Evolutionary conservation across 2,329 filamentous ascomycete species (phyloP).

Genomic region (Ascochyta koolunga): DNA sequence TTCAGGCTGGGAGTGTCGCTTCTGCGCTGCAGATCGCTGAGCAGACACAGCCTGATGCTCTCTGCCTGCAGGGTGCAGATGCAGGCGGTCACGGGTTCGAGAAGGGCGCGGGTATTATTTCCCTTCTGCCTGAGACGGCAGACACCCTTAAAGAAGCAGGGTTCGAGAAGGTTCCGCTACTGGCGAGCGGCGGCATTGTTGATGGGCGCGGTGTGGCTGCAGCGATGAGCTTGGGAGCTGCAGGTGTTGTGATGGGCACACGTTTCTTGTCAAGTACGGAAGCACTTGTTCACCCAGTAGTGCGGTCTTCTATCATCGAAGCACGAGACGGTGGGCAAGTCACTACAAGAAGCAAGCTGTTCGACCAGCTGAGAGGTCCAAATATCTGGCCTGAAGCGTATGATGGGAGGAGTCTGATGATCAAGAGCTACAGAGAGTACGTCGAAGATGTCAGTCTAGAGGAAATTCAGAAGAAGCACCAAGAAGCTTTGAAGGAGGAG

Average conservation of each 20-base stretch:
- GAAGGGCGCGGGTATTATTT: conserved; percentile 61
- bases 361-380: conserved; percentile 62
- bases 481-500: conserved; percentile 55
- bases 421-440: conserved; percentile 56
- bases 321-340: conserved; percentile 57
- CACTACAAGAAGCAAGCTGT: conserved; percentile 58
- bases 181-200: conserved; percentile 66
- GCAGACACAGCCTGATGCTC: conserved; percentile 60
- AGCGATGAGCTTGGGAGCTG: conserved; percentile 60
- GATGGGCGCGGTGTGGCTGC: conserved; percentile 65
- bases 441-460: conserved; percentile 48
- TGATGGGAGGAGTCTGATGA: conserved; percentile 62
- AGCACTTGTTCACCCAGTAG: conserved; percentile 52
- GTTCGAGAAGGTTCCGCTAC: conserved; percentile 39
- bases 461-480: conserved; percentile 51
- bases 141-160: conserved; percentile 52
- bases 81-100: conserved; percentile 69
- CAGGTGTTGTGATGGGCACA: conserved; percentile 67
- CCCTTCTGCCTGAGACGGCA: conserved; percentile 63
- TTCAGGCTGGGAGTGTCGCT: conserved; percentile 66
- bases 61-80: conserved; percentile 69
- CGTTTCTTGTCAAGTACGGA: conserved; percentile 64
- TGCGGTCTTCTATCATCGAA: conserved; percentile 54
- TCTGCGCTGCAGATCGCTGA: conserved; percentile 59
- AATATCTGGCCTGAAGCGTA: conserved; percentile 64